Base-by-base conservation (phyloP, 768 basidiomycete species). In the Favolaschia claudopus region DNA sequence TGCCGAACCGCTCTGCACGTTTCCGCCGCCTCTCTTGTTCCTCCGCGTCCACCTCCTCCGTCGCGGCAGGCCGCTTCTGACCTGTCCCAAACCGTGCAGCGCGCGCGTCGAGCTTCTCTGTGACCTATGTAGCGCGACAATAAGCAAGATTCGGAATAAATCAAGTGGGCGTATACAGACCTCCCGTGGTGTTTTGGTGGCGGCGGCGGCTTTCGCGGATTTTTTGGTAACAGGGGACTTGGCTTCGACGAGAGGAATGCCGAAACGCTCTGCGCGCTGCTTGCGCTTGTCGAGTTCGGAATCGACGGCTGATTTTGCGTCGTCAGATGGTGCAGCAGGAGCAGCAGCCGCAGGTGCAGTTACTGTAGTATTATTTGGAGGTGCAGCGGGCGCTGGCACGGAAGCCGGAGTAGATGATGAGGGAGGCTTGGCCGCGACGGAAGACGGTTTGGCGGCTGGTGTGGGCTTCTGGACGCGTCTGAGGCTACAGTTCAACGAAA, bases 251-350 rank as follows among this genome's bases (percentile, higher is more conserved):
- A 88, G 66, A 4, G 87, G 82, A n/a, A 88, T 85, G 29, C 87
- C 87, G 63, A 91, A 91, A n/a, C 89, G 85, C 17, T 78, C 86
- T 6, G 89, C 89, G 37, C 89, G 85, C 38, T 79, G 76, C 67
- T 76, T 84, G 50, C 86, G 84, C 65, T 79, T 87, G 62, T 82
- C 86, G 10, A 79, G 71, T 49, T 89, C 89, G 24, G 72, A 55
- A 57, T 88, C 86, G 22, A 69, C 77, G 4, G 34, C 12, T 7
- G 46, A n/a, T n/a, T n/a, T n/a, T n/a, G n/a, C n/a, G n/a, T n/a
- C 32, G 29, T 14, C 10, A 12, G 31, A 7, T 20, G 46, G 27
- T 17, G 49, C 12, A 14, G 36, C n/a, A n/a, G 38, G 12, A 5
- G 69, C 9, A 46, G 63, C 38, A 3, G 61, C 25, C 13, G 59